Base-by-base conservation (phyloP, 2,329 filamentous ascomycete genomes). In the Zasmidium angulare region DNA sequence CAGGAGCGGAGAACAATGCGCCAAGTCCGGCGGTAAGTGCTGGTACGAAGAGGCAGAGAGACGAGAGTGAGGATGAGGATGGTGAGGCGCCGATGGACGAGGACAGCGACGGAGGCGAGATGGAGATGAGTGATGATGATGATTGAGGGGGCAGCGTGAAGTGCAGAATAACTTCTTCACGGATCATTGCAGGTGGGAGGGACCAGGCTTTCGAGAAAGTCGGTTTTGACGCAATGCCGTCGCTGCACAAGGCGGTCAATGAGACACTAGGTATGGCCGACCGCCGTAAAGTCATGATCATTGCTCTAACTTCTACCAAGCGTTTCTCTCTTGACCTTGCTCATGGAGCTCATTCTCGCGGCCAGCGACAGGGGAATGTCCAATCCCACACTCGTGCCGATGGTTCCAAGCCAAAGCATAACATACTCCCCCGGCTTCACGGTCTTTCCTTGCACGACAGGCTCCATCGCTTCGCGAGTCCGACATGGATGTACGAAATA, bases 401-500 rank as follows among this genome's bases (percentile, higher is more conserved):
- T 85, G 59, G 96, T 78, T n/a, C 93, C 93, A 63, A 97, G 81
- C 93, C 93, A 98, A 56, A 91, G 78, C 77, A 91, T 84, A 70
- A 98, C 81, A 78, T 98, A 98, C 68, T 87, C 81, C 69, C 87
- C 73, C 4, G 79, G 74, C 19, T 68, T 75, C 48, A 79, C 64
- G n/a, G 69, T 63, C 58, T 66, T 55, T 3, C 59, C 67, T 53
- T 3, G 68, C 14, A 74, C 69, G 76, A 51, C 72, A 81, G 79
- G 80, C 66, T 81, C 80, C 83, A 98, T 89, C 54, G 90, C 89
- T 65, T 93, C 89, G 57, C 89, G 89, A 9, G 95, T 90, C 73
- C 90, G 86, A 77, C 95, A 98, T 22, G 95, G 93, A 77, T 99
- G 95, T 68, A 98, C 83, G 76, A 96, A 97, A 76, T 93, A 97